Base-by-base conservation (phyloP, 345 rosid genomes). In the Eucalyptus caleyi region DNA sequence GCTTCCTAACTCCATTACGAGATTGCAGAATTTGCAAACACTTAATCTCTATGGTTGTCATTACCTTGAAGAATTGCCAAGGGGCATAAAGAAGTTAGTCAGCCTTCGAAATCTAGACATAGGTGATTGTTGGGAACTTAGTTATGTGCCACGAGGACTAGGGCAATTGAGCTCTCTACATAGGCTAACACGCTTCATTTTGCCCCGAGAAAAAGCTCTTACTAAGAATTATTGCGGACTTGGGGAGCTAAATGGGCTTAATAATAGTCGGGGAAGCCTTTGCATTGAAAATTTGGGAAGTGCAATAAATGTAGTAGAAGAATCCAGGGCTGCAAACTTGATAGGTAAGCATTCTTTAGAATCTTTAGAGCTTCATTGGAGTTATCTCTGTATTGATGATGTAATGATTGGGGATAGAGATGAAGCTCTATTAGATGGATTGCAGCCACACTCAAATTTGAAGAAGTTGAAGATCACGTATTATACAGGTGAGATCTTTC, bases 391-490 rank as follows among this genome's bases (percentile, higher is more conserved):
- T 56, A 0, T 1, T 9, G 60, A 56, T 24, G 30, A 56, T 24
- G 30, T 10, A 56, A 24, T 56, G 26, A 56, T 24, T 24, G 30
- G 30, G 62, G 11, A 56, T 24, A 56, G 62, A 24, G 62, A 56
- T 24, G 62, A 56, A 56, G 13, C 13, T 4, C 62, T 56, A 56
- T 56, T 56, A 56, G 30, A 56, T 56, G 62, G 62, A 56, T 24
- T 56, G 62, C 11, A 11, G 14, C 62, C 62, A 1, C 30, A 24
- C 34, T 8, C 40, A 2, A 16, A 67, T n/a, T 5, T 67, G 2
- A 3, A n/a, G 1, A 8, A 16, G 6, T n/a, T 67, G 77, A 67
- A 1, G 40, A 67, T 67, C 5, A 1, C 3, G 2, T 0, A 9
- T 7, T 67, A 67, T n/a, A n/a, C 8, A 2, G 40, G 40, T 0